These are phyloP conservation scores for Ramalina peruviana DNA, from an alignment of 495 filamentous ascomycete genomes.

Conservation along the genomic window DNA sequence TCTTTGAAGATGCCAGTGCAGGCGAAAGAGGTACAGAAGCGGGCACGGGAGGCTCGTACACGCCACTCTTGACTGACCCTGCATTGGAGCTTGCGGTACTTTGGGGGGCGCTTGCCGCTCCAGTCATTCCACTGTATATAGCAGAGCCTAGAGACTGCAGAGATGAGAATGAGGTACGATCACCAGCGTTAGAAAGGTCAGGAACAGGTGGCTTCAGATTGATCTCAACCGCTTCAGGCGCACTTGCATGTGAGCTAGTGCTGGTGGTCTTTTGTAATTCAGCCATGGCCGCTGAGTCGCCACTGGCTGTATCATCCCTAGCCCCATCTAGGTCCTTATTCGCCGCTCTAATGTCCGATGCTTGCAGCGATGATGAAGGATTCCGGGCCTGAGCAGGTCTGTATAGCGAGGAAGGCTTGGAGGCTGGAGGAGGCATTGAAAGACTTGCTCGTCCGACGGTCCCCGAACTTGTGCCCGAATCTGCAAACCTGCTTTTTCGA, in stretches of 20 bases:
- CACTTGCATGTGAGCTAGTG: conserved; percentile 4
- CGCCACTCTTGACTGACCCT: conserved; percentile 19
- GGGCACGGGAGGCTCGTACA: conserved; percentile 4
- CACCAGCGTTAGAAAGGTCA: conserved; percentile 32
- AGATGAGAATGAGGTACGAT: conserved; percentile 52
- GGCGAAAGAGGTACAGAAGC: conserved; percentile 10
- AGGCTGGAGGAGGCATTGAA: conserved; percentile 43
- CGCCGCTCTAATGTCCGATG: background rate
- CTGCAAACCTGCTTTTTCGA: conserved; percentile 40
- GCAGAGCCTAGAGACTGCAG: conserved; percentile 49
- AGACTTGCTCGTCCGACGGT: conserved; percentile 42
- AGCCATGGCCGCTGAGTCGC: conserved; percentile 1
- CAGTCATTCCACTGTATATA: conserved; percentile 11
- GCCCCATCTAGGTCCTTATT: background rate
- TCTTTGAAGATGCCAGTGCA: conserved; percentile 8
- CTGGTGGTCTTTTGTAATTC: conserved; percentile 13
- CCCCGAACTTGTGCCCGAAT: conserved; percentile 31
- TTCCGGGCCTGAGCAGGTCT: background rate
- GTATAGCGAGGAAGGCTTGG: conserved; percentile 13
- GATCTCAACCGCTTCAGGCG: conserved; percentile 27
- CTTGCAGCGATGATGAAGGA: background rate
- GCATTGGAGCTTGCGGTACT: conserved; percentile 29
- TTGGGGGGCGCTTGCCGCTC: conserved; percentile 12
- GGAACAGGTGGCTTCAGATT: conserved; percentile 26
- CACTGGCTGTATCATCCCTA: no score